These are phyloP conservation scores for Lactarius quietus DNA, from an alignment of 768 basidiomycete species.

Conservation along the genomic window DNA sequence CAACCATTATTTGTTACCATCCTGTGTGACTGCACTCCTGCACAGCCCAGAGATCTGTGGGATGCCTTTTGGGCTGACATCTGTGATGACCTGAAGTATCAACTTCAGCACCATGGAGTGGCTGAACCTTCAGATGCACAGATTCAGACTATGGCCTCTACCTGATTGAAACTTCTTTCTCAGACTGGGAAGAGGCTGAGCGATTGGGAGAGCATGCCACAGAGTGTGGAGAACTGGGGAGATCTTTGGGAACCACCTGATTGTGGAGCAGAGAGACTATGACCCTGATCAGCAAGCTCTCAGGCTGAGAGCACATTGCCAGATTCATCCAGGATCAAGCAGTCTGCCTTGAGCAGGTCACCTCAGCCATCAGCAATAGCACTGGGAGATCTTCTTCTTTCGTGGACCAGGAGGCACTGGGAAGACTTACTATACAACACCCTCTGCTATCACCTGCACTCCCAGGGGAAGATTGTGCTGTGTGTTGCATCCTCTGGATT, in stretches of 20 bases:
- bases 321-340: constrained; percentile 26
- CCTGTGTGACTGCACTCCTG: constrained; percentile 32
- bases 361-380: constrained; percentile 17
- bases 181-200: constrained; percentile 28
- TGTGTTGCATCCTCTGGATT: constrained; percentile 50
- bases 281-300: constrained; percentile 13
- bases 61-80: constrained; percentile 34
- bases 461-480: constrained; percentile 30
- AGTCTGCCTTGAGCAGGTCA: constrained; percentile 25
- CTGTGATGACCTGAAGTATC: constrained; percentile 40
- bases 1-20: constrained; percentile 41
- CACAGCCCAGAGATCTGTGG: constrained; percentile 41
- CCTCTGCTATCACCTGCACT: background rate
- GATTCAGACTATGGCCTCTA: constrained; percentile 42
- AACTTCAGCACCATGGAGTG: constrained; percentile 22
- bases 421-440: constrained; percentile 46
- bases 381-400: constrained; percentile 37
- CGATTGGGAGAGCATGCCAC: constrained; percentile 35
- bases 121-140: constrained; percentile 32
- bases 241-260: constrained; percentile 29
- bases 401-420: constrained; percentile 45
- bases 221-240: constrained; percentile 31
- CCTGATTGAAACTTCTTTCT: constrained; percentile 35
- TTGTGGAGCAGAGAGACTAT: constrained; percentile 37
- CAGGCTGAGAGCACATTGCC: background rate